Evolutionary conservation across 805 yeast genomes (phyloP), one percentile per base, ranked within the genome.

Genomic region (Torulaspora maleeae): DNA sequence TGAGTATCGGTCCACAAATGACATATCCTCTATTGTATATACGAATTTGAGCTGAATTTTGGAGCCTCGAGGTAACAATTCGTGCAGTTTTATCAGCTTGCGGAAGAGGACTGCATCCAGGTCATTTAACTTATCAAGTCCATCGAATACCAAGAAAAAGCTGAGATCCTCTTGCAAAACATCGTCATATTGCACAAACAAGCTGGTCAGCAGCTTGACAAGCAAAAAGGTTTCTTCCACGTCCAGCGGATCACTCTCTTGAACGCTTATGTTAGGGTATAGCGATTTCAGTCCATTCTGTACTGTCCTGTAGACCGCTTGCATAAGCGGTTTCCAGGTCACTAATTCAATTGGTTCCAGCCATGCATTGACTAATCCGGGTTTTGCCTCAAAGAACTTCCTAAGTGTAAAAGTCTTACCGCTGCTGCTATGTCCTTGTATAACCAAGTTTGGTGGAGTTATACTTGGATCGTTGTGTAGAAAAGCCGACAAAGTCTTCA

Each of bases 241-340:
- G 40, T 56, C 58, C 5, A 61, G 44, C 4, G 64, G 58, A 46
- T 64, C 67, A 12, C 46, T 46, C 25, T 50, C 50, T 19, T 45
- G 43, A 9, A 32, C 27, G 19, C 27, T 25, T 10, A 48, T 24
- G 9, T 48, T 47, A 1, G 60, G 58, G 27, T 47, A 54, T n/a
- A 37, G 12, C 1, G 32, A 34, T 29, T 38, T 44, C 35, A 64
- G 28, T 11, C 52, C 53, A 27, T 41, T 32, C 35, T 61, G 62
- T 8, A 58, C 44, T 5, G 45, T 44, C 39, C 64, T 57, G 3
- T 61, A 55, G 6, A 62, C 53, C 0, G 61, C 60, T 44, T 60
- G 66, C 42, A 63, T 42, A 9, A 63, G 47, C 3, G 65, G 61
- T 45, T 63, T 64, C 66, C 66, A 56, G 3, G 64, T 50, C 6